Base-by-base conservation (phyloP, 352 stramenopile species). In the Globisporangium viniferum region DNA sequence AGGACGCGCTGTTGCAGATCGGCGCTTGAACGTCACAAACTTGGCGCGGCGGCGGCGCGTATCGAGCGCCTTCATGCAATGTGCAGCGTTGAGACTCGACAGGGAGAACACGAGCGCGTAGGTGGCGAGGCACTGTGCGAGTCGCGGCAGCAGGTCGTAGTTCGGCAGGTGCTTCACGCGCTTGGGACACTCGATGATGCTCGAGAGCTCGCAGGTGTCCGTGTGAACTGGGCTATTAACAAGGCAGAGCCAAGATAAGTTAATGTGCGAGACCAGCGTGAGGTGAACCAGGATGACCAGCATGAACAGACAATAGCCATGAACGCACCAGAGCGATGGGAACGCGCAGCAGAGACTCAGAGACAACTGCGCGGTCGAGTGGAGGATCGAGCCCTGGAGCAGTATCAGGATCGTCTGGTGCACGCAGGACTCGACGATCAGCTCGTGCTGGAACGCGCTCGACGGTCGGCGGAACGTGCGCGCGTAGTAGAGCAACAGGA, bases 401-500 rank as follows among this genome's bases (percentile, higher is more conserved):
- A 87, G 56, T 66, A 71, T 69, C 14, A 62, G 61, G 6, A 89
- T 48, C 27, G 66, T 59, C 24, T 88, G 76, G 57, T 92, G 84
- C 2, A 86, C 59, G 41, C 78, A 92, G 14, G 84, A 91, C 57
- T 87, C 67, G 44, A 73, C 66, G 31, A 91, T 64, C 65, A 89
- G 74, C 14, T 71, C 79, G 39, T 93, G 82, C 22, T 74, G 55
- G 56, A 88, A 80, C 14, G 64, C 69, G 59, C 81, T 91, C 1
- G 68, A 70, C 6, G 62, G 56, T 44, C 66, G 73, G 7, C 68
- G 62, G 67, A 90, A 89, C 15, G 82, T 93, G 71, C 69, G 79
- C 2, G 81, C 78, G 66, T 91, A 93, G 70, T 87, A 84, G 9
- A 90, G 73, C 62, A 93, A 59, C 8, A 90, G 54, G 36, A 84